Conservation (phyloP, 306 rosid species). For the Myrica gale region DNA sequence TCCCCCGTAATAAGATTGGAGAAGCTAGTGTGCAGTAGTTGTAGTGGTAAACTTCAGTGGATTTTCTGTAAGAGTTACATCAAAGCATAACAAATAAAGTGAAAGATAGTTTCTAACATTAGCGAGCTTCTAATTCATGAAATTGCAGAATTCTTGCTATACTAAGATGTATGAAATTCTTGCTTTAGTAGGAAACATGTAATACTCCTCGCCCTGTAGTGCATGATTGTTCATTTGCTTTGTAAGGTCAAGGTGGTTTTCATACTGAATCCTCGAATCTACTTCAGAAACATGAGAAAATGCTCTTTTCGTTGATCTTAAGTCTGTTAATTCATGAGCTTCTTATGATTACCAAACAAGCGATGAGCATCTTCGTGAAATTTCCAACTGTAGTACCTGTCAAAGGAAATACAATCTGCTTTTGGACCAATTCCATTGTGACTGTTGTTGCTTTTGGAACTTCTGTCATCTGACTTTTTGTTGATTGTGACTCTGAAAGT, state of each 20-base stretch:
- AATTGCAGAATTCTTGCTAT: not conserved
- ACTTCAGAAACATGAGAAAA: not conserved
- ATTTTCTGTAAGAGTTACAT: not conserved
- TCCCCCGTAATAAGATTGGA: not conserved
- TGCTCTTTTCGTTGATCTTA: not conserved
- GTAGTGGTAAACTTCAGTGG: constrained; percentile 5
- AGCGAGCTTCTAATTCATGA: not conserved
- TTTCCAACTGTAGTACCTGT: not conserved
- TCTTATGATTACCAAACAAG: not conserved
- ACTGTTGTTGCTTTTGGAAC: not conserved
- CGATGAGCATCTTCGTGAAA: not conserved
- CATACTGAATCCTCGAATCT: not conserved
- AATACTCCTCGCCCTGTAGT: not conserved
- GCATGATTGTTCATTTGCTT: not conserved
- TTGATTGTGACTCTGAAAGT: not conserved
- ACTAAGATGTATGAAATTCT: not conserved
- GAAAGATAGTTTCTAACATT: constrained; percentile 1
- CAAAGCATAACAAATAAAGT: constrained; percentile 11
- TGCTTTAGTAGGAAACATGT: not conserved
- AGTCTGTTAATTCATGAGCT: constrained; percentile 4
- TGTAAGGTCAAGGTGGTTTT: not conserved
- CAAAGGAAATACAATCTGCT: not conserved
- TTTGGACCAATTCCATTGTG: not conserved
- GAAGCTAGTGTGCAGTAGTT: not conserved
- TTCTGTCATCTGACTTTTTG: not conserved